Evolutionary conservation across 2,329 filamentous ascomycete genomes (phyloP).

Genomic region (Sporothrix brasiliensis): DNA sequence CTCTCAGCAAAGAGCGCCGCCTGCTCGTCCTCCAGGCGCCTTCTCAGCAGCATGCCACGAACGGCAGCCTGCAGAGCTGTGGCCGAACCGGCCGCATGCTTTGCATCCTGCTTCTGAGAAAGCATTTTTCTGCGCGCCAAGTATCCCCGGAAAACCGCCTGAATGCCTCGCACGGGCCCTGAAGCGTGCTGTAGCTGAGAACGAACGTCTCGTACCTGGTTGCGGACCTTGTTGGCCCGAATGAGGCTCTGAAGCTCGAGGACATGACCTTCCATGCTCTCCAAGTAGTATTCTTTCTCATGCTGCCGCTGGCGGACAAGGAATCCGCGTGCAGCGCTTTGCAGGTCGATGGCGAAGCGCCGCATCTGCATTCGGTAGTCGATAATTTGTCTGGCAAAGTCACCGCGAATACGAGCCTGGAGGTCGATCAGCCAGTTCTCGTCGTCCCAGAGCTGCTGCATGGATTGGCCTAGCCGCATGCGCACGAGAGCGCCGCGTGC

Average conservation of each 20-base stretch:
- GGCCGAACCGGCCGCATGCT: conserved; percentile 55
- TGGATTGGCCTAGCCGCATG: conserved; percentile 74
- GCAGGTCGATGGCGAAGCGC: conserved; percentile 75
- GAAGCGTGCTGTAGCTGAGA: conserved; percentile 64
- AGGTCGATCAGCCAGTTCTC: conserved; percentile 79
- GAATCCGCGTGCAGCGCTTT: conserved; percentile 76
- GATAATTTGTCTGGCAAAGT: conserved; percentile 81
- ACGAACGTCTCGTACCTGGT: conserved; percentile 58
- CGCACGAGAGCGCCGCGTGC: conserved; percentile 78
- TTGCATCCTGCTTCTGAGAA: conserved; percentile 60
- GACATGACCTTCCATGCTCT: conserved; percentile 70
- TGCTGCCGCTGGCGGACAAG: conserved; percentile 67
- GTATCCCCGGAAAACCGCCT: conserved; percentile 68
- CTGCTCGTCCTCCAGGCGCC: conserved; percentile 57
- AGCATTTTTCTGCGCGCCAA: conserved; percentile 62
- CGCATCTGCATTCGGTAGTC: conserved; percentile 83
- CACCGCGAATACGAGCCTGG: conserved; percentile 83
- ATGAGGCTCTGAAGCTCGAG: conserved; percentile 81
- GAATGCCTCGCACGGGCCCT: conserved; percentile 66
- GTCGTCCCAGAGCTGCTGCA: conserved; percentile 87
- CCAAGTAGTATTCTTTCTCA: conserved; percentile 68
- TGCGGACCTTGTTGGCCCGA: conserved; percentile 66
- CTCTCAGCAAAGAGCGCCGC: conserved; percentile 56
- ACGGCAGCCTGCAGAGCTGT: conserved; percentile 66
- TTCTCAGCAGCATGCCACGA: conserved; percentile 67